Evolutionary conservation across 768 basidiomycete species (phyloP), one percentile per base, ranked within the genome.

Genomic region (Trametes elegans): DNA sequence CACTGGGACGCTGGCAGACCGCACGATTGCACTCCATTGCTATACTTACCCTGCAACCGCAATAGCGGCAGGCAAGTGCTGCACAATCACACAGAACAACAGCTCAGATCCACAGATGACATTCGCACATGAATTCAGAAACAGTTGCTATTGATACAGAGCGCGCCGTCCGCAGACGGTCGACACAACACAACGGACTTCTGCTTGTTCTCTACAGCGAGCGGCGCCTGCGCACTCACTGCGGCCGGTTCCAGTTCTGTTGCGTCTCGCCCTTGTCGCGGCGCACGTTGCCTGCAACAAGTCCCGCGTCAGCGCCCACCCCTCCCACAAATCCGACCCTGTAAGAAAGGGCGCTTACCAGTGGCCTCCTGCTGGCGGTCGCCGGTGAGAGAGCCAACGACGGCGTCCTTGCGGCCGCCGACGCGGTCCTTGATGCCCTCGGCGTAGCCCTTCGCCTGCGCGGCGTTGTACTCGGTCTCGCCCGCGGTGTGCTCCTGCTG

Each of bases 181-280:
- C n/a, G n/a, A n/a, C n/a, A n/a, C n/a, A n/a, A n/a, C n/a, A n/a
- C n/a, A n/a, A n/a, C n/a, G n/a, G n/a, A n/a, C n/a, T n/a, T n/a
- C n/a, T n/a, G 31, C 31, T 32, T 32, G 31, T 32, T 32, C 31
- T 32, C 31, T 32, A 7, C 31, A 7, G 31, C 31, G 7, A 32
- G 31, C 14, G 5, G 16, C 26, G 8, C 6, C 5, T 8, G 27
- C 27, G 16, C 29, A 3, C 11, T 27, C 43, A 49, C 40, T 43
- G 40, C 23, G 41, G 48, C 11, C 53, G 44, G 65, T 85, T 86
- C 27, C 76, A 16, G 4, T 81, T 71, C 65, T 85, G 82, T 59
- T 85, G 77, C 1, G 73, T 63, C 44, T 75, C 60, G 0, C 85
- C 84, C 57, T 84, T 83, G 42, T 84, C 80, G 0, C 81, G 74